phyloP scores from a whole-genome alignment of 1,284 basidiomycete species.

The Trametes sp. region DNA sequence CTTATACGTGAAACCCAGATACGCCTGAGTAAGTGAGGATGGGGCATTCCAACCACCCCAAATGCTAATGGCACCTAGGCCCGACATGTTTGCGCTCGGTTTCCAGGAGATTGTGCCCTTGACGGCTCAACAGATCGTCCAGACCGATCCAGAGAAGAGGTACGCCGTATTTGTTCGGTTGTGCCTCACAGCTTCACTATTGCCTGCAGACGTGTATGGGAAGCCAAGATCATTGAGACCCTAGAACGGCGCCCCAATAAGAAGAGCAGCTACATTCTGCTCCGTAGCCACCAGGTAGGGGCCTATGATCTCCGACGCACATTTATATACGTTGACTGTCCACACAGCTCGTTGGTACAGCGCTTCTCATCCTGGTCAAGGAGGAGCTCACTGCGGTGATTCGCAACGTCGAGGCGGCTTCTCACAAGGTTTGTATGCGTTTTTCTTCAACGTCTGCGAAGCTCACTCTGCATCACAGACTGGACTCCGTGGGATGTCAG shows the following conservation, averaged over 20 bases:
- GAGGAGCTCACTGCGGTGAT: slow-evolving; percentile 79
- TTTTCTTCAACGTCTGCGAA: background rate
- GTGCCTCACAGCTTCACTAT: slow-evolving; percentile 4
- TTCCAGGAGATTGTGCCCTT: slow-evolving; percentile 99
- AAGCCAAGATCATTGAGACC: slow-evolving; percentile 81
- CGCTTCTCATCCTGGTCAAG: slow-evolving; percentile 88
- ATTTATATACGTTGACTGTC: slow-evolving; percentile 7
- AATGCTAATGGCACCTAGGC: slow-evolving; percentile 53
- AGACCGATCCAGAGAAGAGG: slow-evolving; percentile 96
- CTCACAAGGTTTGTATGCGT: slow-evolving; percentile 76
- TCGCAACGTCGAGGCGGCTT: slow-evolving; percentile 90
- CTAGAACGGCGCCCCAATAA: slow-evolving; percentile 75
- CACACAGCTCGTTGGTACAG: slow-evolving; percentile 90
- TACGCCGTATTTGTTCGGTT: too few relatives aligned
- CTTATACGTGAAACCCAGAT: slow-evolving; percentile 44
- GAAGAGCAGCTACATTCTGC: slow-evolving; percentile 80
- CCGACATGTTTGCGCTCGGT: slow-evolving; percentile 90
- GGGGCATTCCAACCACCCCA: background rate
- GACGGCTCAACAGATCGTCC: slow-evolving; percentile 95
- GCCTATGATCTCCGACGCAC: background rate
- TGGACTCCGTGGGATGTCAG: slow-evolving; percentile 94
- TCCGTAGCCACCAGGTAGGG: slow-evolving; percentile 89
- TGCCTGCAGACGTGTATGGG: slow-evolving; percentile 87
- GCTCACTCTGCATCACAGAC: slow-evolving; percentile 62
- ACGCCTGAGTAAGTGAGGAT: slow-evolving; percentile 60